phyloP scores from a whole-genome alignment of 2,329 filamentous ascomycete genomes.

The Pezicula neosporulosa region DNA sequence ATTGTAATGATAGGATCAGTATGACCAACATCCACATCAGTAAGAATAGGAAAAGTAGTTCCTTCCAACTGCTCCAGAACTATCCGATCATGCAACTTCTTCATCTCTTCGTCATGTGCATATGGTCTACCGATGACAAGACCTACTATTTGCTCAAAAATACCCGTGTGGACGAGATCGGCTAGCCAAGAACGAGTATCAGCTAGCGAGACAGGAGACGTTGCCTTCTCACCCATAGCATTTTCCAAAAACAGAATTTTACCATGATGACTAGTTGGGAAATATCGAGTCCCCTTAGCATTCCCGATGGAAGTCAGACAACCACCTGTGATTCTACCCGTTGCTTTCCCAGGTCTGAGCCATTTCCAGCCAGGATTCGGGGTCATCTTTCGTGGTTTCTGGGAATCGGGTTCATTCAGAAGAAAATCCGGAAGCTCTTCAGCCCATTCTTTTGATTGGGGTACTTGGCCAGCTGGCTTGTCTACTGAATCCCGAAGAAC shows the following conservation, averaged over 20 bases:
- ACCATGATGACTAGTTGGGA: background rate
- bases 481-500: constrained; percentile 5
- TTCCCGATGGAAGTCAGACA: background rate
- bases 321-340: constrained; percentile 1
- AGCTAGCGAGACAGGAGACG: constrained; percentile 2
- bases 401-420: background rate
- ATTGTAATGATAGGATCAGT: constrained; percentile 17
- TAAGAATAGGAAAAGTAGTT: constrained; percentile 7
- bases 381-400: background rate
- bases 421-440: background rate
- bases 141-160: constrained; percentile 13
- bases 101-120: constrained; percentile 7
- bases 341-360: background rate
- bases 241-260: constrained; percentile 1
- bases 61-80: constrained; percentile 6
- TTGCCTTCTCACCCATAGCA: background rate
- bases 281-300: constrained; percentile 3
- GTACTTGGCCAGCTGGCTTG: background rate
- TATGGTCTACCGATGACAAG: constrained; percentile 11
- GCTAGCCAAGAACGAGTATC: constrained; percentile 2
- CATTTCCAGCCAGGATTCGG: constrained; percentile 2
- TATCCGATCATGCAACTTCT: constrained; percentile 3
- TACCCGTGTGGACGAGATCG: constrained; percentile 10
- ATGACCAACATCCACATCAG: constrained; percentile 16
- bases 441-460: background rate